Evolutionary conservation across 176 grass and related monocot genomes (phyloP).

Genomic region (Echinochloa phyllopogon): DNA sequence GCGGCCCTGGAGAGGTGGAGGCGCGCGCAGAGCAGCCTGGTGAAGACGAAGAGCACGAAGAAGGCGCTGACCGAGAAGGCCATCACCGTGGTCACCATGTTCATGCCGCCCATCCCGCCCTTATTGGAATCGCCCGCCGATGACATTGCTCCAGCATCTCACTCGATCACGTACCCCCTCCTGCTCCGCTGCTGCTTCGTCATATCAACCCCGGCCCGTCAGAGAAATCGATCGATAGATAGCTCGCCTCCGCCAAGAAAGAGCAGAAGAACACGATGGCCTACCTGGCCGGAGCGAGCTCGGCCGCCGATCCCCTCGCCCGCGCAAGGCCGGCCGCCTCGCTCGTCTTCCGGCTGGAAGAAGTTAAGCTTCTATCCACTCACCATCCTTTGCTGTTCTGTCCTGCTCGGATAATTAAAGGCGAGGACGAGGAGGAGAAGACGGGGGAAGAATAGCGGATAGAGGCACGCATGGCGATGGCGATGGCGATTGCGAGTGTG

Average conservation of each 20-base stretch:
- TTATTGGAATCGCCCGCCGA: constrained; percentile 16
- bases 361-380: background rate
- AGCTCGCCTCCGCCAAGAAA: no score
- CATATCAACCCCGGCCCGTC: background rate
- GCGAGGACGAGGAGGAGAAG: background rate
- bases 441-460: constrained; percentile 18
- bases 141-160: constrained; percentile 44
- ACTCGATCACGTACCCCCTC: background rate
- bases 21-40: constrained; percentile 74
- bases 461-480: constrained; percentile 30
- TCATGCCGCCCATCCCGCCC: constrained; percentile 47
- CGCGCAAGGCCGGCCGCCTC: background rate
- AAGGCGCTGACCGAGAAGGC: constrained; percentile 80
- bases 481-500: constrained; percentile 40
- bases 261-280: no score
- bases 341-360: background rate
- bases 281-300: background rate
- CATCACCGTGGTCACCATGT: constrained; percentile 73
- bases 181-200: background rate
- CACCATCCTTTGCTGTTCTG: background rate
- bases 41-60: constrained; percentile 83
- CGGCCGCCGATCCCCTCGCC: background rate
- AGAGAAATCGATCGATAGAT: background rate
- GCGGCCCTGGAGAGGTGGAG: constrained; percentile 50
- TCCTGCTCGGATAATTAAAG: background rate